These are phyloP conservation scores for Aureobasidium uvarum DNA, from an alignment of 2,329 filamentous ascomycete species.

Conservation along the genomic window DNA sequence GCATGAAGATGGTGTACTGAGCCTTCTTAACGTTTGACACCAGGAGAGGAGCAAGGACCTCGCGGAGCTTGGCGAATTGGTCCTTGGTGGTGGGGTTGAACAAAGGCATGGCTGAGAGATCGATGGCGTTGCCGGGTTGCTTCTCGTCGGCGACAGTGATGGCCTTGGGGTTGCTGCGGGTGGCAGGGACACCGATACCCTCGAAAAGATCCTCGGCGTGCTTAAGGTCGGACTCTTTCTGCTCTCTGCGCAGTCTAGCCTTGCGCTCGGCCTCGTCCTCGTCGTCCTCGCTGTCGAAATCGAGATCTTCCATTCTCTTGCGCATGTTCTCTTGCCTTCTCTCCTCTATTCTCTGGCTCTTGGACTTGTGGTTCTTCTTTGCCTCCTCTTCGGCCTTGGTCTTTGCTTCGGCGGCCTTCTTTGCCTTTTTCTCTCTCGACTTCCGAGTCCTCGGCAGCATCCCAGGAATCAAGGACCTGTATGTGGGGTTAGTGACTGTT, in stretches of 20 bases:
- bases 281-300: conserved; percentile 61
- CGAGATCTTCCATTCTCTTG: conserved; percentile 57
- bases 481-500: conserved; percentile 30
- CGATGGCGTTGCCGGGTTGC: conserved; percentile 75
- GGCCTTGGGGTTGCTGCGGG: conserved; percentile 64
- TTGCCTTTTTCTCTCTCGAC: conserved; percentile 95
- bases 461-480: conserved; percentile 93
- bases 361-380: conserved; percentile 86
- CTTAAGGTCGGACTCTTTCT: conserved; percentile 83
- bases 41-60: conserved; percentile 76
- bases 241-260: conserved; percentile 70
- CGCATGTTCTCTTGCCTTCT: conserved; percentile 60
- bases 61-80: conserved; percentile 78
- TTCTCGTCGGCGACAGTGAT: conserved; percentile 65
- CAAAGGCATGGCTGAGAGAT: conserved; percentile 74
- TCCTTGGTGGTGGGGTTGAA: conserved; percentile 88
- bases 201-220: conserved; percentile 90
- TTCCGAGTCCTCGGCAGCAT: conserved; percentile 94
- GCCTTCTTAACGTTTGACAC: conserved; percentile 76
- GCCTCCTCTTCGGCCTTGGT: conserved; percentile 86
- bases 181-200: conserved; percentile 69
- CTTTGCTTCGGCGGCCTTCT: conserved; percentile 80
- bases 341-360: conserved; percentile 81
- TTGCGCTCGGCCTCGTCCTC: conserved; percentile 72
- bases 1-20: conserved; percentile 84